Base-by-base conservation (phyloP, 805 yeast genomes). In the Wickerhamomyces strasburgensis region DNA sequence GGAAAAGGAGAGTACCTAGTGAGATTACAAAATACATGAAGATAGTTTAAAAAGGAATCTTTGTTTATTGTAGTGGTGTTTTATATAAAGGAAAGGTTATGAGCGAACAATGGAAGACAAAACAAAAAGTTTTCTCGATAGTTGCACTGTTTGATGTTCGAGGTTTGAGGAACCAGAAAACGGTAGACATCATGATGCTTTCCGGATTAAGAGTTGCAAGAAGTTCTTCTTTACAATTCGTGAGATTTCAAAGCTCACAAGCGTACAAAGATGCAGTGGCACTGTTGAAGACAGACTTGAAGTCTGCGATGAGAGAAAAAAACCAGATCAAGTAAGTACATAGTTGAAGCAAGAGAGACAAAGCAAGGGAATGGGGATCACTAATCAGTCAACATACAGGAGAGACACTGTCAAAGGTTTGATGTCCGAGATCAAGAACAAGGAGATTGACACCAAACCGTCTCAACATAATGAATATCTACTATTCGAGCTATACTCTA, bases 1-100 rank as follows among this genome's bases (percentile, higher is more conserved):
- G 45, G 90, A 84, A 49, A 80, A 78, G 49, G 90, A 84, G 57
- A 75, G 85, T 31, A 42, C 29, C 4, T 26, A 31, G 24, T 9
- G 8, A n/a, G n/a, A n/a, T n/a, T n/a, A n/a, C n/a, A n/a, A n/a
- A n/a, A n/a, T n/a, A n/a, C n/a, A n/a, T n/a, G n/a, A n/a, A n/a
- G n/a, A 14, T 9, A 31, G 16, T 15, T 6, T 7, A 6, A 24
- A 11, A 21, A 37, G 11, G 13, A 14, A 16, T 7, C 7, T 13
- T 10, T 29, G 31, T 16, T 17, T 21, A 10, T 23, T 11, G 16
- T 3, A 31, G 13, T 31, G 13, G 9, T 14, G 21, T 29, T 23
- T 16, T 17, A 10, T 8, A 29, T 16, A 14, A 8, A n/a, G n/a
- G n/a, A n/a, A n/a, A n/a, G n/a, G n/a, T n/a, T n/a, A n/a, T n/a